Percentiles rank a stretch among this genome's conserved stretches.
Evolutionary conservation across 768 basidiomycete species (phyloP).

Genomic region (Leccinum barrowsii): DNA sequence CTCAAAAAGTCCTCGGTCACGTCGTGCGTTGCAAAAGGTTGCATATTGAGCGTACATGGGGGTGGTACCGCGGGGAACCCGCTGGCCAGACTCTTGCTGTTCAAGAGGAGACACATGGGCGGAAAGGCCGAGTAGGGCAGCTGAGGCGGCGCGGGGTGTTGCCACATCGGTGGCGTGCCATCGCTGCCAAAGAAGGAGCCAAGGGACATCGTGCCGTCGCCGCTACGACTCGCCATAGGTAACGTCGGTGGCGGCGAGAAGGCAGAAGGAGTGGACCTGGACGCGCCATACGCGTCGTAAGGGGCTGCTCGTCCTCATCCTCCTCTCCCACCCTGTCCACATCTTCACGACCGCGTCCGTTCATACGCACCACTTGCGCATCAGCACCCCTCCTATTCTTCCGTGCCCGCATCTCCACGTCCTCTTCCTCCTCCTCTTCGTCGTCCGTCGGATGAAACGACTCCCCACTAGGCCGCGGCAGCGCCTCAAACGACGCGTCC

Average conservation of each 20-base stretch:
- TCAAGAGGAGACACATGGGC: slow-evolving; percentile 27
- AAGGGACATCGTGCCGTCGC: slow-evolving; percentile 11
- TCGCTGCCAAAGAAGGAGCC: slow-evolving; percentile 26
- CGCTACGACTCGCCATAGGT: no score
- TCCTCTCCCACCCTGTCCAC: no score
- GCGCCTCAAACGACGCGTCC: no score
- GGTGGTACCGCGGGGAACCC: slow-evolving; percentile 47
- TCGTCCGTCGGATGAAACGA: no score
- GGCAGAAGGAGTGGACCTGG: neutral
- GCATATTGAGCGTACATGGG: slow-evolving; percentile 21
- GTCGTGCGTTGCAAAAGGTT: no score
- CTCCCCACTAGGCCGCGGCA: no score
- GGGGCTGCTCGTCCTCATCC: slow-evolving; percentile 9
- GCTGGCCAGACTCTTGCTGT: slow-evolving; percentile 27
- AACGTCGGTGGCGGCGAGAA: neutral
- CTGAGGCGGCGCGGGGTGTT: slow-evolving; percentile 11
- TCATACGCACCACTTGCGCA: no score
- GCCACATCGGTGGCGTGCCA: slow-evolving; percentile 26
- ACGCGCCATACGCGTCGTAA: neutral
- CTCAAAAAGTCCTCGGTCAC: no score
- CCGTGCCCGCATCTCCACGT: no score
- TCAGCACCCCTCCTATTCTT: no score
- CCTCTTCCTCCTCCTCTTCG: no score
- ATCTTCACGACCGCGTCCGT: no score
- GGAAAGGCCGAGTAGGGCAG: slow-evolving; percentile 21